Evolutionary conservation across 2,329 filamentous ascomycete genomes (phyloP), one percentile per base, ranked within the genome.

Genomic region (Neophaeococcomyces aloes): DNA sequence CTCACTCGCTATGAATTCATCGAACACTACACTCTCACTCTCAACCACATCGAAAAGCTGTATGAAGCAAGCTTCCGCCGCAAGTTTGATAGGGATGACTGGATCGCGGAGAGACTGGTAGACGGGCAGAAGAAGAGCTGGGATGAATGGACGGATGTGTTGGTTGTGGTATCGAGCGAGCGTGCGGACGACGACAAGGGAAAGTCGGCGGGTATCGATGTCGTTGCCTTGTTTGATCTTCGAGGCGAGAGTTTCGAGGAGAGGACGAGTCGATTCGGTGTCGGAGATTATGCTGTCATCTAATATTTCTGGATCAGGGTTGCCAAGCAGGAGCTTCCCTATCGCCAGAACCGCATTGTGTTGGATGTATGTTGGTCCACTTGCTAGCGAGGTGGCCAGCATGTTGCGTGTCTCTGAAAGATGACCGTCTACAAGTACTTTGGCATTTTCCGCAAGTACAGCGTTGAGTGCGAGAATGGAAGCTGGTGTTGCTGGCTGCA

Each of bases 41-140:
- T 94, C 86, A 1, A 88, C 86, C 1, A 96, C 88, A 33, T 78
- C 79, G 68, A 98, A 96, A 3, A 96, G 72, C 38, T 86, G 78
- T 44, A 98, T 75, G 64, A 98, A 96, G 0, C 89, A 87, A 10
- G 88, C 89, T 66, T 98, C 91, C 1, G 91, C 89, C 0, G 89
- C 83, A 21, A 98, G 73, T 65, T 98, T 98, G 59, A 98, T 82
- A 1, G 93, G 93, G 50, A 98, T 96, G 4, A 96, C 80, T 7
- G 79, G 72, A 61, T 98, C 91, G 46, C 93, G 79, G 21, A 98
- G 91, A 42, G 84, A 83, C 32, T 84, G 79, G 62, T 98, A 98
- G 34, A 96, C 75, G 1, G 87, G 79, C 1, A 82, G 81, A 1
- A 85, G 81, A n/a, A 98, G 74, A 2, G 86, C 66, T 7, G 79